Evolutionary conservation across 2,329 filamentous ascomycete genomes (phyloP).

Genomic region (Aspergillus pseudoviridinutans): DNA sequence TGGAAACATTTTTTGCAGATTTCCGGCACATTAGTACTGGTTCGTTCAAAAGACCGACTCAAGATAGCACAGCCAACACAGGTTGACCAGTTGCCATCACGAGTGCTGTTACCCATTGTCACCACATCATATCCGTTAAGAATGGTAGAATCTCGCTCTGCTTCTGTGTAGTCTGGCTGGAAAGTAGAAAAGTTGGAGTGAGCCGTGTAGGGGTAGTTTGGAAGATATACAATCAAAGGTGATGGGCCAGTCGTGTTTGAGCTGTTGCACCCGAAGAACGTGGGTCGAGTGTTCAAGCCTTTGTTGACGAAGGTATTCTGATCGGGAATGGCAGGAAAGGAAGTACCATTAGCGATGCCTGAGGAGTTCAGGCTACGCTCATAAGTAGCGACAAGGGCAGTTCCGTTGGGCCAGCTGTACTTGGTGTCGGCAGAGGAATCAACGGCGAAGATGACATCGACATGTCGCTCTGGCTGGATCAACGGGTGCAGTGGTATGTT

Average conservation of each 20-base stretch:
- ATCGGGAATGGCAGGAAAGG: constrained; percentile 67
- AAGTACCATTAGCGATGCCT: constrained; percentile 58
- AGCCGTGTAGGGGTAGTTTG: constrained; percentile 76
- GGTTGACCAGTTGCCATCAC: constrained; percentile 67
- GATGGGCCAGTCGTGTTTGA: constrained; percentile 53
- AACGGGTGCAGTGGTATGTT: constrained; percentile 74
- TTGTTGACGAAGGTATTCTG: constrained; percentile 71
- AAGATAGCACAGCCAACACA: constrained; percentile 84
- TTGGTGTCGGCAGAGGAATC: constrained; percentile 69
- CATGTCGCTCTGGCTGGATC: constrained; percentile 62
- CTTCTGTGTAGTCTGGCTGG: constrained; percentile 58
- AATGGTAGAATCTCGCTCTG: constrained; percentile 71
- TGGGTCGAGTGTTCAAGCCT: constrained; percentile 65
- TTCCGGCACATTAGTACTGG: constrained; percentile 61
- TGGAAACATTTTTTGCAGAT: constrained; percentile 71
- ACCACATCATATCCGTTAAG: constrained; percentile 79
- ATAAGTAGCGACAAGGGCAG: constrained; percentile 67
- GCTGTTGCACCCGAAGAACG: constrained; percentile 72
- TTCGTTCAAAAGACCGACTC: constrained; percentile 66
- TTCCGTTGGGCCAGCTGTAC: constrained; percentile 69
- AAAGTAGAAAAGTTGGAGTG: constrained; percentile 77
- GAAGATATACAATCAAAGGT: constrained; percentile 79
- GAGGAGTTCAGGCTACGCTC: constrained; percentile 54
- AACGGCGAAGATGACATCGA: constrained; percentile 75
- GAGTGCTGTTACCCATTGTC: constrained; percentile 73